These are phyloP conservation scores for Phytopythium kandeliae DNA, from an alignment of 352 stramenopile species.

Conservation along the genomic window DNA sequence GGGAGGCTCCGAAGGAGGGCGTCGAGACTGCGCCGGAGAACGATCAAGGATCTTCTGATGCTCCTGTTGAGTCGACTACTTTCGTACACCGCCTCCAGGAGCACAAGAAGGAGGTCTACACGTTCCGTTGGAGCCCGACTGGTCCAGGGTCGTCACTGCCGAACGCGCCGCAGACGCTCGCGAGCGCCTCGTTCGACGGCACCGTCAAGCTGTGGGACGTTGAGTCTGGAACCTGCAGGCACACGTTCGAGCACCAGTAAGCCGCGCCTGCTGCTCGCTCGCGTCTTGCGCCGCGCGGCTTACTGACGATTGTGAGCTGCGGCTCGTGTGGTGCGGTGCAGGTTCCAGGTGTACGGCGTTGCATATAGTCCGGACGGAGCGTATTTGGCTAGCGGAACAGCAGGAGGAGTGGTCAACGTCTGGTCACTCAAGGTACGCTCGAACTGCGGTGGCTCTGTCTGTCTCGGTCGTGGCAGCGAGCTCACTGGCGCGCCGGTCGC, in stretches of 20 bases:
- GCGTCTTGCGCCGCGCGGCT: slow-evolving; percentile 3
- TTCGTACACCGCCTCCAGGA: slow-evolving; percentile 86
- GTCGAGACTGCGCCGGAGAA: slow-evolving; percentile 22
- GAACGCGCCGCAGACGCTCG: slow-evolving; percentile 75
- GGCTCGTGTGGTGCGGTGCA: slow-evolving; percentile 12
- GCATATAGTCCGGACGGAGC: slow-evolving; percentile 87
- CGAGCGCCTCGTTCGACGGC: slow-evolving; percentile 95
- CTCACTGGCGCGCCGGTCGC: neutral
- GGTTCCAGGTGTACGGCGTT: slow-evolving; percentile 84
- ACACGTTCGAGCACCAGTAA: slow-evolving; percentile 92
- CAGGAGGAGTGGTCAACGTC: slow-evolving; percentile 96
- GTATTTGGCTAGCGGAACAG: slow-evolving; percentile 95
- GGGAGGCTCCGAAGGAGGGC: slow-evolving; percentile 12
- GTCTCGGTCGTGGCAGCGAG: slow-evolving; percentile 25
- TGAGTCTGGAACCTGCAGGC: slow-evolving; percentile 85
- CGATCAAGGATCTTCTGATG: slow-evolving; percentile 15
- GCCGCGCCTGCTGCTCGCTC: slow-evolving; percentile 18
- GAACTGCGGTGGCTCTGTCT: too few species aligned
- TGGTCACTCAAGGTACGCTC: slow-evolving; percentile 93
- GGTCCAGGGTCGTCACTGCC: slow-evolving; percentile 59
- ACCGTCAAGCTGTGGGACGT: slow-evolving; percentile 95
- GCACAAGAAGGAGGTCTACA: slow-evolving; percentile 93
- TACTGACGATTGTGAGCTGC: slow-evolving; percentile 14
- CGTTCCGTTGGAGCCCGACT: slow-evolving; percentile 89
- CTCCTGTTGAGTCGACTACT: slow-evolving; percentile 18